phyloP scores from a whole-genome alignment of 176 grass and related monocot genomes.

The Avena atlantica region DNA sequence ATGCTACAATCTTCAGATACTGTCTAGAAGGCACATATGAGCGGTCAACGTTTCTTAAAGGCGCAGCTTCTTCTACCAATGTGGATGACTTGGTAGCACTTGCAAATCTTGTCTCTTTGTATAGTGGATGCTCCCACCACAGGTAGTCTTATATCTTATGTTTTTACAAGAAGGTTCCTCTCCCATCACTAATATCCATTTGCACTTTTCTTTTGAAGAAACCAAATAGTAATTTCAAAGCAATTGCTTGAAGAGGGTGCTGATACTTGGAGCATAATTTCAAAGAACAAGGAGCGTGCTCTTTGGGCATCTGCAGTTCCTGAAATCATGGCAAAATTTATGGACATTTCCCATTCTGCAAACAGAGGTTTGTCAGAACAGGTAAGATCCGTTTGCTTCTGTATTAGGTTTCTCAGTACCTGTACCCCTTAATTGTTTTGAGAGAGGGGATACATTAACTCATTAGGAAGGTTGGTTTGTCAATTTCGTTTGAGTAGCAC shows the following conservation, averaged over 20 bases:
- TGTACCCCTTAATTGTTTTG: not conserved
- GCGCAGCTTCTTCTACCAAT: slow-evolving; percentile 51
- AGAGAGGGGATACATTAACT: slow-evolving; percentile 2
- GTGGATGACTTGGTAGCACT: slow-evolving; percentile 73
- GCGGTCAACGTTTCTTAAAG: slow-evolving; percentile 70
- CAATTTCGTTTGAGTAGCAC: slow-evolving; percentile 2
- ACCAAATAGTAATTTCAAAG: slow-evolving; percentile 91
- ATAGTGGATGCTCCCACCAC: slow-evolving; percentile 95
- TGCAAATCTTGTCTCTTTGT: slow-evolving; percentile 72
- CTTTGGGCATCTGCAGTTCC: slow-evolving; percentile 78
- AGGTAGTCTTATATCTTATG: slow-evolving; percentile 49
- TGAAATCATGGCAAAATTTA: slow-evolving; percentile 80
- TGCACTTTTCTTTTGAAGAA: slow-evolving; percentile 54
- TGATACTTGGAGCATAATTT: slow-evolving; percentile 75
- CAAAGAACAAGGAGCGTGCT: slow-evolving; percentile 71
- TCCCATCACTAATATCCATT: slow-evolving; percentile 31
- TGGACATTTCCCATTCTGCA: slow-evolving; percentile 57
- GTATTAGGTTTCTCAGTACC: not conserved
- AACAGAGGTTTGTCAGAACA: slow-evolving; percentile 72
- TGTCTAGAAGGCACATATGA: slow-evolving; percentile 79
- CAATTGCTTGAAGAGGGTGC: slow-evolving; percentile 69
- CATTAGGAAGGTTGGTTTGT: not conserved
- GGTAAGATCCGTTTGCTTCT: slow-evolving; percentile 58
- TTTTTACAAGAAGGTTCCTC: slow-evolving; percentile 26
- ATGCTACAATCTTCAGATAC: slow-evolving; percentile 80